These are phyloP conservation scores for Tylopilus sp. DNA, from an alignment of 768 basidiomycete genomes.

Conservation along the genomic window DNA sequence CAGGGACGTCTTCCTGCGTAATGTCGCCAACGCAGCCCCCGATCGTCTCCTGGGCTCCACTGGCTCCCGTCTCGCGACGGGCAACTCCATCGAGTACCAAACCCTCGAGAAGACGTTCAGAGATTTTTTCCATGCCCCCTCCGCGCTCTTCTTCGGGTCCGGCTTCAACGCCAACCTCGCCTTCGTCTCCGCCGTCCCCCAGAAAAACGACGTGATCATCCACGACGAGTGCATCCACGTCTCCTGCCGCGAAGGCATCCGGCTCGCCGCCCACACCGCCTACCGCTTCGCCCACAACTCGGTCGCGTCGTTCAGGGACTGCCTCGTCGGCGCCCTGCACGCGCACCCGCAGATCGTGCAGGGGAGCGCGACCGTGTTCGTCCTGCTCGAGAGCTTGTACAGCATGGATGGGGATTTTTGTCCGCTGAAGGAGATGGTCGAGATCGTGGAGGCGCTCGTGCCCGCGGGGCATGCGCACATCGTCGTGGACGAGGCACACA, in stretches of 20 bases:
- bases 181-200: slow-evolving; percentile 45
- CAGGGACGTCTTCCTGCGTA: too few species aligned
- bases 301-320: slow-evolving; percentile 27
- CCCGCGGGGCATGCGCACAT: slow-evolving; percentile 40
- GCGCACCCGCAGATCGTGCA: slow-evolving; percentile 19
- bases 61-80: too few species aligned
- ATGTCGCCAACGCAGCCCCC: background rate
- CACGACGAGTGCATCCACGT: slow-evolving; percentile 54
- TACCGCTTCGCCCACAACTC: slow-evolving; percentile 47
- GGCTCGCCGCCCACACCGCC: slow-evolving; percentile 29
- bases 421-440: slow-evolving; percentile 42
- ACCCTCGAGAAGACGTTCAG: slow-evolving; percentile 9
- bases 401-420: slow-evolving; percentile 60
- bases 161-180: slow-evolving; percentile 48
- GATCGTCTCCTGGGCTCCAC: slow-evolving; percentile 14
- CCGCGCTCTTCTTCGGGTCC: too few species aligned
- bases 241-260: slow-evolving; percentile 50
- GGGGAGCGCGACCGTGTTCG: slow-evolving; percentile 37
- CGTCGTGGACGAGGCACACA: slow-evolving; percentile 57
- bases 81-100: slow-evolving; percentile 27
- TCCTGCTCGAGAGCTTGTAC: slow-evolving; percentile 53
- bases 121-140: slow-evolving; percentile 5
- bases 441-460: slow-evolving; percentile 34
- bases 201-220: slow-evolving; percentile 44
- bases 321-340: slow-evolving; percentile 27